Conservation (phyloP, 495 filamentous ascomycete genomes). For the Hypomontagnella submonticulosa region DNA sequence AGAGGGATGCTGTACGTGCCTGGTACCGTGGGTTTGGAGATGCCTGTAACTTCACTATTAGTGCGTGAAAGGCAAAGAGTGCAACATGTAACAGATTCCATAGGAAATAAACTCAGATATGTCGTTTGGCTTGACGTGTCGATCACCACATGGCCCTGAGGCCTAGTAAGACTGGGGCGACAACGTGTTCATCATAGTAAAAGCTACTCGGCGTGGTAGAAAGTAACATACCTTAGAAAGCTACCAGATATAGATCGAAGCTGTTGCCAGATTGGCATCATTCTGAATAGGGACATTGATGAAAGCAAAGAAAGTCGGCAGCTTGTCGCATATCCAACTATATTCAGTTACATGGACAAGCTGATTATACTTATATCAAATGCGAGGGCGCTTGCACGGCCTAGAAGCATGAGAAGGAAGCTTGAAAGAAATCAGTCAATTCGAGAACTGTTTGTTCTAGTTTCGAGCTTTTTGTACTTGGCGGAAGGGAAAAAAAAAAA, state of each 20-base stretch:
- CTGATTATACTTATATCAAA: too few species aligned
- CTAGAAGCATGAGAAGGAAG: too few species aligned
- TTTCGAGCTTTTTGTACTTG: slow-evolving; percentile 26
- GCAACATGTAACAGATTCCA: slow-evolving; percentile 11
- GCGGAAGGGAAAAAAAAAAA: slow-evolving; percentile 39
- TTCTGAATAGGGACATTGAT: too few species aligned
- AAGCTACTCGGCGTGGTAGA: slow-evolving; percentile 31
- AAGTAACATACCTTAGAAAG: slow-evolving; percentile 45
- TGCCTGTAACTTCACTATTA: slow-evolving; percentile 21
- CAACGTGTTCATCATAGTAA: slow-evolving; percentile 84
- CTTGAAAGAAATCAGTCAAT: too few species aligned
- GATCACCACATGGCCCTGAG: slow-evolving; percentile 77
- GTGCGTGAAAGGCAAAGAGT: slow-evolving; percentile 6
- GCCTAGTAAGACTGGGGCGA: slow-evolving; percentile 92
- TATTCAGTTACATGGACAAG: too few species aligned
- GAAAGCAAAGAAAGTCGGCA: too few species aligned
- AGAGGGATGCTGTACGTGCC: slow-evolving; percentile 8
- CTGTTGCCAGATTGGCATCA: too few species aligned
- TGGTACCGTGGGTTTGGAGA: slow-evolving; percentile 2
- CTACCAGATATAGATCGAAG: not conserved
- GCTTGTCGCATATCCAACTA: too few species aligned
- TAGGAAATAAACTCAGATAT: slow-evolving; percentile 66
- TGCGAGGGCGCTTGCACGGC: too few species aligned
- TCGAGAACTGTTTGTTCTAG: too few species aligned
- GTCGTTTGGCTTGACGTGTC: slow-evolving; percentile 96